phyloP scores from a whole-genome alignment of 1,284 basidiomycete genomes.

The Phenoliferia sp. region DNA sequence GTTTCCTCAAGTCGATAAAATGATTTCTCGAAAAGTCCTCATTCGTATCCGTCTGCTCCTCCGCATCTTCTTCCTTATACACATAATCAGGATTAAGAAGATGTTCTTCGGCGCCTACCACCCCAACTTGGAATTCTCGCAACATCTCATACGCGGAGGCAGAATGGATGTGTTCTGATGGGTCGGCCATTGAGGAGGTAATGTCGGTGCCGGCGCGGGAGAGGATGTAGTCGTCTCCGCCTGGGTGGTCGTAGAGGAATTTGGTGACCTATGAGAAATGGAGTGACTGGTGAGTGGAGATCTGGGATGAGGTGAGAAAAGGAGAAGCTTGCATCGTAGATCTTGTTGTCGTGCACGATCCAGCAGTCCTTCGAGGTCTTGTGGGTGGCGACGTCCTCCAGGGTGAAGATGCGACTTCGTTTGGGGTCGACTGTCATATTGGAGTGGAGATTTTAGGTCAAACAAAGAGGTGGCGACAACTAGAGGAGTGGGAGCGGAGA shows the following conservation, averaged over 20 bases:
- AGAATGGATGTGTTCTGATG: conserved; percentile 82
- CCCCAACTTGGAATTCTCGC: conserved; percentile 76
- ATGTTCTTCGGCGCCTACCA: conserved; percentile 65
- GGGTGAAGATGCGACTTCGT: neutral
- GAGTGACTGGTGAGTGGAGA: neutral
- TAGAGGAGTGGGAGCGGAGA: too few relatives aligned
- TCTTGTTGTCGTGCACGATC: conserved; percentile 56
- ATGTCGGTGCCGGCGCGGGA: conserved; percentile 73
- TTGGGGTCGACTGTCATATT: neutral
- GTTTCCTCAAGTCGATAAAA: conserved; percentile 86
- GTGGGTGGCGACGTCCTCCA: neutral
- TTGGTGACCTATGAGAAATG: conserved; percentile 43
- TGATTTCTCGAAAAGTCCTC: conserved; percentile 80
- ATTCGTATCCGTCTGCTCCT: conserved; percentile 72
- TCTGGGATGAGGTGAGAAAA: neutral
- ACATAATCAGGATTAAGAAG: conserved; percentile 61
- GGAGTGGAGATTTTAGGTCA: too few relatives aligned
- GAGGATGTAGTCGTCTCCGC: conserved; percentile 74
- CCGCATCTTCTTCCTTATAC: conserved; percentile 68
- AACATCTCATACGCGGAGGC: conserved; percentile 88
- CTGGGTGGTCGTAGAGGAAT: conserved; percentile 75
- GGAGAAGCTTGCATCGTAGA: conserved; percentile 61
- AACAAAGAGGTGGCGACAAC: too few relatives aligned
- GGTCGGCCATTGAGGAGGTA: conserved; percentile 72
- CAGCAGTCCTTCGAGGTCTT: neutral